phyloP scores from a whole-genome alignment of 2,329 filamentous ascomycete species.

The Fonsecaea nubica region DNA sequence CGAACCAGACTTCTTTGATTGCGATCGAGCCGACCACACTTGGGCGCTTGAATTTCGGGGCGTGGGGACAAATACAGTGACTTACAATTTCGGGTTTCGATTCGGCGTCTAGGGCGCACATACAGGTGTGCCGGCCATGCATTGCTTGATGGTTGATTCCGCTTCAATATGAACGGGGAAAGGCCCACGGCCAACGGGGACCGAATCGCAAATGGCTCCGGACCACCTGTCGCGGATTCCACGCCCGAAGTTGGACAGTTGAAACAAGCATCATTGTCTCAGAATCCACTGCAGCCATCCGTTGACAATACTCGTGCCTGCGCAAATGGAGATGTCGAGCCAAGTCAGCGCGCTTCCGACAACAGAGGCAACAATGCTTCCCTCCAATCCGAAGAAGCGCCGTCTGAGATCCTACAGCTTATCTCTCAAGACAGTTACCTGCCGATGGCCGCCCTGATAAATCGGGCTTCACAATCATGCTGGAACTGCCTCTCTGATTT shows the following conservation, averaged over 20 bases:
- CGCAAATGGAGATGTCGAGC: constrained; percentile 24
- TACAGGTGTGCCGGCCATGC: constrained; percentile 35
- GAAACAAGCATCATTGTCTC: constrained; percentile 16
- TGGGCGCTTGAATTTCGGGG: constrained; percentile 2
- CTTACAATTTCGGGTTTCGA: constrained; percentile 1
- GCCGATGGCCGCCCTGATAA: constrained; percentile 75
- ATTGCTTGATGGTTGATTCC: constrained; percentile 32
- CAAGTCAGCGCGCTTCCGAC: constrained; percentile 14
- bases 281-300: constrained; percentile 4
- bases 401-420: constrained; percentile 32
- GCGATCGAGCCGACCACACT: neutral
- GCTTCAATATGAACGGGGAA: constrained; percentile 39
- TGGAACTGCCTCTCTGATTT: constrained; percentile 78
- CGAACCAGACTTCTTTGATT: neutral
- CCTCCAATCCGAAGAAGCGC: constrained; percentile 20
- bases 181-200: constrained; percentile 35
- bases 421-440: constrained; percentile 52
- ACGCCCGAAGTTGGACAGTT: constrained; percentile 9
- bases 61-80: constrained; percentile 1
- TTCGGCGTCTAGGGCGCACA: constrained; percentile 29
- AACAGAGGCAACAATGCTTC: constrained; percentile 1
- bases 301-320: constrained; percentile 2
- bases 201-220: constrained; percentile 33
- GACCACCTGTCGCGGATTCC: constrained; percentile 17
- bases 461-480: constrained; percentile 80